Evolutionary conservation across 2,329 filamentous ascomycete species (phyloP).

Genomic region (Colletotrichum tofieldiae): DNA sequence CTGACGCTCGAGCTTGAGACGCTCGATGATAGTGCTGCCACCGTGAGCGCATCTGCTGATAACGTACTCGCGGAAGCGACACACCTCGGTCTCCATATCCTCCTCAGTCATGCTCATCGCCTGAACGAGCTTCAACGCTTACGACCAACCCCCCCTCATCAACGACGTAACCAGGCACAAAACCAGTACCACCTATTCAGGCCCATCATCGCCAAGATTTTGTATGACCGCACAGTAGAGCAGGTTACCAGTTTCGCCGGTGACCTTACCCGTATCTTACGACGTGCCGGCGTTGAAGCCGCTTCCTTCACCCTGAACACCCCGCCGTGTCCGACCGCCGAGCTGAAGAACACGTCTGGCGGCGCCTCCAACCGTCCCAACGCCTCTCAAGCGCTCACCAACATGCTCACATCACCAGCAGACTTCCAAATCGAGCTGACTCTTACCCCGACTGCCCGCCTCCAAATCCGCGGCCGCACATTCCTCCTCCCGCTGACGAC

Average conservation of each 20-base stretch:
- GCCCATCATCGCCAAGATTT: constrained; percentile 65
- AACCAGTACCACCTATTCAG: constrained; percentile 68
- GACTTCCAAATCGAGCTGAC: constrained; percentile 60
- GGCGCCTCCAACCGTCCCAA: constrained; percentile 56
- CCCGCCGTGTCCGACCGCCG: constrained; percentile 50
- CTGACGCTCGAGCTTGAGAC: constrained; percentile 75
- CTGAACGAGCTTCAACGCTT: constrained; percentile 80
- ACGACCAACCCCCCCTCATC: constrained; percentile 63
- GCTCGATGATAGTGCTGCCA: constrained; percentile 47
- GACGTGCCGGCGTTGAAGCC: constrained; percentile 60
- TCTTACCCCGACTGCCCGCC: constrained; percentile 60
- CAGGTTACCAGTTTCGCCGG: constrained; percentile 60
- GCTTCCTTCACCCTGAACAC: constrained; percentile 62
- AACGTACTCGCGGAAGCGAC: constrained; percentile 75
- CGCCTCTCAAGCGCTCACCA: constrained; percentile 62
- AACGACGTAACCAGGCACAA: constrained; percentile 57
- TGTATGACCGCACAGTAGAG: constrained; percentile 59
- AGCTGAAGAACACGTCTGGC: constrained; percentile 47
- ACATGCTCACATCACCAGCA: constrained; percentile 59
- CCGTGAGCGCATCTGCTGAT: constrained; percentile 55
- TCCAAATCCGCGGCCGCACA: constrained; percentile 63
- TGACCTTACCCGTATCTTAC: constrained; percentile 60
- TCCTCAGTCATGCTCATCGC: constrained; percentile 85
- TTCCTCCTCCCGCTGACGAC: constrained; percentile 60
- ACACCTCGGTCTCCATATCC: constrained; percentile 78